Base-by-base conservation (phyloP, 208 protist genomes). In the Leishmania tropica region DNA sequence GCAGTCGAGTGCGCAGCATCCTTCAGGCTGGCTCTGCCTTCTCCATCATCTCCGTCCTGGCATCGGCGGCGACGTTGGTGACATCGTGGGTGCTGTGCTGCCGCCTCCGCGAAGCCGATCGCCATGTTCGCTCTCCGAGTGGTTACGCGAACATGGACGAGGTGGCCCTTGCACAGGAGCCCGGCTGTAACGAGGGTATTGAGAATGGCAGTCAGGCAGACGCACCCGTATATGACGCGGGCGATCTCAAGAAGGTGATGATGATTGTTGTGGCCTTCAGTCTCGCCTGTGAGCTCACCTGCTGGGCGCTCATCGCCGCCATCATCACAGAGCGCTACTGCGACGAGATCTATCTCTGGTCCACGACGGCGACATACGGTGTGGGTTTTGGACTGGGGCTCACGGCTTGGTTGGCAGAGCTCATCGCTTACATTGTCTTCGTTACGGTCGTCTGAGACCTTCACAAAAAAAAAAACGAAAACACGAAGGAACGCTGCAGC, bases 11-110 rank as follows among this genome's bases (percentile, higher is more conserved):
- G 53, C 84, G 83, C 71, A 64, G 42, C 3, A 79, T 62, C 42
- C 76, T 97, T 62, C 85, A 91, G 72, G 71, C 86, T 21, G 94
- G 89, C 7, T 87, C 94, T 1, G 94, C 92, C n/a, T 94, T 97
- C 62, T 92, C 89, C 42, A 95, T 97, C 56, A 40, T 97, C 15
- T 85, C 89, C 37, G 92, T 97, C 56, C 80, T 95, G 64, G 75
- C 90, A 51, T 83, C 87, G 28, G 58, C 83, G 1, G 48, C 40
- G 17, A 72, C 85, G 19, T 65, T 85, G 15, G 76, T 76, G 11
- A 11, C 89, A 31, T 75, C 78, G 42, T 95, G 91, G 90, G 68
- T 90, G 42, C 76, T 95, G 76, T 90, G 85, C 81, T 64, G 75
- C 68, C 75, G 81, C 35, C 67, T 93, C 53, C 91, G 86, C 40